Conservation (phyloP, 2,329 filamentous ascomycete genomes). For the Davidsoniella virescens region DNA sequence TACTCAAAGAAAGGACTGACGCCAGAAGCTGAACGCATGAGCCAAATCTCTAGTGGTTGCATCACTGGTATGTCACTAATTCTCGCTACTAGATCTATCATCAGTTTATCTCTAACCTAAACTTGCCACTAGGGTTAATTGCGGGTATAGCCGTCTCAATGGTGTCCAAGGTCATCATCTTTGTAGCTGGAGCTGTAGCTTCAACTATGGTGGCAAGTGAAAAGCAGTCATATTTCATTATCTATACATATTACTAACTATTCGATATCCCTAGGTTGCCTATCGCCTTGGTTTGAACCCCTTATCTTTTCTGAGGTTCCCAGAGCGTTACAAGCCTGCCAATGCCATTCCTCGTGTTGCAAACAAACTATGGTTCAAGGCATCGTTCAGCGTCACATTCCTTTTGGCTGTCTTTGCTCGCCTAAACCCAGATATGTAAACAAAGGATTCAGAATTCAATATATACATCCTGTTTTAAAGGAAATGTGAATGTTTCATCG, state of each 20-base stretch:
- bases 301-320: constrained; percentile 20
- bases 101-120: constrained; percentile 3
- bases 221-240: neutral
- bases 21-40: constrained; percentile 9
- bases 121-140: constrained; percentile 33
- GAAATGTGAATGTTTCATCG: neutral
- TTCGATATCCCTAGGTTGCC: constrained; percentile 22
- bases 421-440: neutral
- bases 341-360: constrained; percentile 6
- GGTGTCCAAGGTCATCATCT: constrained; percentile 53
- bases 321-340: constrained; percentile 10
- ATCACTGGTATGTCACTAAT: constrained; percentile 26
- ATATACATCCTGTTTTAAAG: too few species aligned
- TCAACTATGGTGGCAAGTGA: constrained; percentile 43
- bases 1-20: neutral
- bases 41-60: constrained; percentile 38
- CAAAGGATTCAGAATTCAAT: too few species aligned
- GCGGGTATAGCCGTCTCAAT: constrained; percentile 48
- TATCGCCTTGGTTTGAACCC: constrained; percentile 28
- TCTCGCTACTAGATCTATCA: neutral
- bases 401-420: constrained; percentile 38
- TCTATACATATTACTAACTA: neutral
- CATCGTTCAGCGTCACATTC: constrained; percentile 58
- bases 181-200: constrained; percentile 49
- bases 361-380: constrained; percentile 44